These are phyloP conservation scores for Eucalyptus caleyi DNA, from an alignment of 345 rosid genomes.

Conservation along the genomic window DNA sequence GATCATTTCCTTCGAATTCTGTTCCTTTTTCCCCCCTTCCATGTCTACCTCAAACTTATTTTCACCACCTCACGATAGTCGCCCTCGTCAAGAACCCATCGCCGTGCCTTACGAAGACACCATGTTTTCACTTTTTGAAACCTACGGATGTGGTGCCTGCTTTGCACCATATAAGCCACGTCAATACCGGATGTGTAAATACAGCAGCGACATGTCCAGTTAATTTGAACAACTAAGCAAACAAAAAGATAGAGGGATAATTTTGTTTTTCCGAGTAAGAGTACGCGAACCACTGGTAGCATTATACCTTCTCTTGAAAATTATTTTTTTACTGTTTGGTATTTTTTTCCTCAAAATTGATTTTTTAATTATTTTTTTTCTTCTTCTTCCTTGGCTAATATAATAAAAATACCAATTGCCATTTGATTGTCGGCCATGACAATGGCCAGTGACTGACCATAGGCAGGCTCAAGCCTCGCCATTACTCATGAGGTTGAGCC, in stretches of 20 bases:
- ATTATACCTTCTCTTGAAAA: background rate
- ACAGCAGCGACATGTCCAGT: background rate
- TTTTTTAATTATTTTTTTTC: too few species aligned
- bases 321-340: fast-evolving
- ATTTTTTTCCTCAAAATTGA: too few species aligned
- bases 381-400: too few species aligned
- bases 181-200: background rate
- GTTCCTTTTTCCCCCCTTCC: background rate
- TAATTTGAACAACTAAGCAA: background rate
- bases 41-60: background rate
- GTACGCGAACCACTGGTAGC: background rate
- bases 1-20: background rate
- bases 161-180: background rate
- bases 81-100: too few species aligned
- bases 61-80: background rate
- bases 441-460: fast-evolving
- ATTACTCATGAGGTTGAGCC: fast-evolving
- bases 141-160: background rate
- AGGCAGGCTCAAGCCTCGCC: too few species aligned
- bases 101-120: too few species aligned
- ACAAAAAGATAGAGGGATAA: background rate
- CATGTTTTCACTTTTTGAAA: background rate
- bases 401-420: too few species aligned
- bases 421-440: fast-evolving
- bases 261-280: background rate